These are phyloP conservation scores for Galerina sulciceps DNA, from an alignment of 768 basidiomycete genomes.

Conservation along the genomic window DNA sequence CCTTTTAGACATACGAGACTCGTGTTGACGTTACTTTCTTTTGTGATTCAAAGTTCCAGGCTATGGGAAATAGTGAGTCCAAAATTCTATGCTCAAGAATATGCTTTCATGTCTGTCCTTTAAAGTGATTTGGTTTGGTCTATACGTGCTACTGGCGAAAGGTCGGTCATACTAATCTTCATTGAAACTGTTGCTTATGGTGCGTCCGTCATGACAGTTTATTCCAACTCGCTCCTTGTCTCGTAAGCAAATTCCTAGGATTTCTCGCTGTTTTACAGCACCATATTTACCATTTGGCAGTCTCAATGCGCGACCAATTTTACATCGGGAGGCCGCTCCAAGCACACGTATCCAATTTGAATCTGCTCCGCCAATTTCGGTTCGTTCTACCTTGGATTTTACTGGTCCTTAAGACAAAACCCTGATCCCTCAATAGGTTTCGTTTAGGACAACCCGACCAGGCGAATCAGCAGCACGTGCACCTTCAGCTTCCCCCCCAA, in stretches of 20 bases:
- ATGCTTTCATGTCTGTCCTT: not conserved
- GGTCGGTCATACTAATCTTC: not conserved
- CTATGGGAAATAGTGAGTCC: conserved; percentile 11
- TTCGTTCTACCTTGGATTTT: no score
- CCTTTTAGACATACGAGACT: not conserved
- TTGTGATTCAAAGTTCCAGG: conserved; percentile 1
- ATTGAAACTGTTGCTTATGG: not conserved
- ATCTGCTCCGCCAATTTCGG: no score
- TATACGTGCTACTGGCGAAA: conserved; percentile 22
- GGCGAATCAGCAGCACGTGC: not conserved
- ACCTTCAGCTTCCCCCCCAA: not conserved
- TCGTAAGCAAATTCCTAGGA: not conserved
- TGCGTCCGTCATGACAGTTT: conserved; percentile 5
- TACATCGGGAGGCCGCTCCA: no score
- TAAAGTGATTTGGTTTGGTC: conserved; percentile 19
- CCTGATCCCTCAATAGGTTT: not conserved
- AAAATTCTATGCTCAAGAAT: not conserved
- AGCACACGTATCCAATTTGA: no score
- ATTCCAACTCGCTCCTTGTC: conserved; percentile 18
- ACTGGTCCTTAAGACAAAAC: no score
- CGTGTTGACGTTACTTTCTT: not conserved
- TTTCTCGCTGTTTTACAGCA: no score
- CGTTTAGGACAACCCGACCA: not conserved
- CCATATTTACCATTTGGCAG: no score
- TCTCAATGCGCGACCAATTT: no score